phyloP scores from a whole-genome alignment of 2,329 filamentous ascomycete genomes.

The Aspergillus nomiae region DNA sequence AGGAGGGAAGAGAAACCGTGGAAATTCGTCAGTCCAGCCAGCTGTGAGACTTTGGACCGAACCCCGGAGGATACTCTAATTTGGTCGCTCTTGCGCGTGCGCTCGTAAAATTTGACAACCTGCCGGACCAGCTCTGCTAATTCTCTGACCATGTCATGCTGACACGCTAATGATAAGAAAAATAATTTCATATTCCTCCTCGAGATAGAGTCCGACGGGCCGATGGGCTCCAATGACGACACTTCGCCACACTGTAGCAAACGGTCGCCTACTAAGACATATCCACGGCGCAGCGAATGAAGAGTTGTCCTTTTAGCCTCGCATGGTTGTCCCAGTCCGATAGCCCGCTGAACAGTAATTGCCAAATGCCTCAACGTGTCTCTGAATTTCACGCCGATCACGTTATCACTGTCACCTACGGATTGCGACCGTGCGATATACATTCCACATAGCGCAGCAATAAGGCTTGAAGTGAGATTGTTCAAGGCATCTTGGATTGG shows the following conservation, averaged over 20 bases:
- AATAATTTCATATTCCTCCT: slow-evolving; percentile 31
- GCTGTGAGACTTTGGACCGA: slow-evolving; percentile 28
- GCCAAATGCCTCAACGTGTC: slow-evolving; percentile 28
- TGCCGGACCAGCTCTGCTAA: slow-evolving; percentile 37
- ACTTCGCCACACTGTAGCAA: slow-evolving; percentile 31
- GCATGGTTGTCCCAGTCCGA: slow-evolving; percentile 16
- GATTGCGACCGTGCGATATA: slow-evolving; percentile 35
- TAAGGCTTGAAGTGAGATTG: slow-evolving; percentile 38
- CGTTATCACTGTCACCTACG: slow-evolving; percentile 11
- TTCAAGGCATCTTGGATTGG: slow-evolving; percentile 39
- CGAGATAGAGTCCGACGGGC: slow-evolving; percentile 17
- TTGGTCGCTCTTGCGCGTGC: slow-evolving; percentile 24
- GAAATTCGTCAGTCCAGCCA: slow-evolving; percentile 22
- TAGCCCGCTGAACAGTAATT: slow-evolving; percentile 25
- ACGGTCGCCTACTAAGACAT: slow-evolving; percentile 33
- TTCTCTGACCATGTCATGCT: slow-evolving; percentile 35
- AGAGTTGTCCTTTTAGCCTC: slow-evolving; percentile 19
- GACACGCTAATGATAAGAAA: slow-evolving; percentile 29
- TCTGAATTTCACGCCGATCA: slow-evolving; percentile 26
- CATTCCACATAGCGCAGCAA: slow-evolving; percentile 41
- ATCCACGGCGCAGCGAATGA: slow-evolving; percentile 35
- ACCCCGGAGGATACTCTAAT: slow-evolving; percentile 28
- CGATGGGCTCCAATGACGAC: slow-evolving; percentile 11
- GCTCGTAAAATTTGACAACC: slow-evolving; percentile 36
- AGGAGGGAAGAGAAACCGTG: slow-evolving; percentile 32